Base-by-base conservation (phyloP, 108 stramenopile genomes). In the Pseudonitzschia pungens region DNA sequence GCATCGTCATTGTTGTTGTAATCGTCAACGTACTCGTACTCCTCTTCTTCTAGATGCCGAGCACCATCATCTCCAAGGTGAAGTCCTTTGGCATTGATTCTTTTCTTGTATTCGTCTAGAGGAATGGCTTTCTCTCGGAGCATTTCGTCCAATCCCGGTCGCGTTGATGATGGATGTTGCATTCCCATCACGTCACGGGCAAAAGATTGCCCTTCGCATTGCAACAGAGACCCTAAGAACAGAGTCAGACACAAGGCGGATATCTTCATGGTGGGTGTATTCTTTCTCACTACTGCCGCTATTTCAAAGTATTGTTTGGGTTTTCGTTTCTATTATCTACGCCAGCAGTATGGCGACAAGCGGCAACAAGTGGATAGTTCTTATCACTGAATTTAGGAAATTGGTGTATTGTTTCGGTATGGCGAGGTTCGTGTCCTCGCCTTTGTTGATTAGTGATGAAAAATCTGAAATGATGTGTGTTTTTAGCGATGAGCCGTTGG, bases 61-160 rank as follows among this genome's bases (percentile, higher is more conserved):
- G 29, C 6, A 41, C 48, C 31, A 63, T 74, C 53, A 18, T 48
- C 29, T 28, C 43, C 53, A n/a, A 78, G 57, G 24, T 58, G 67
- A 31, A 72, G 77, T 72, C 79, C 45, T 11, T 48, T 48, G 45
- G 45, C 56, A 28, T 73, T 62, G 42, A 75, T 68, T n/a, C 66
- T 45, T 24, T 73, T 75, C 10, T 72, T 28, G 60, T 84, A 84
- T 8, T 84, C 71, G 0, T 53, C 73, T 11, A 84, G 62, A 20
- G 83, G 83, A 43, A 81, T 58, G 18, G 83, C 83, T 53, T 72
- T 76, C 6, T 43, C 48, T 42, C 81, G 51, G 6, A 84, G 62
- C 24, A 26, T 67, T 22, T 74, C 31, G 36, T 84, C 59, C 18
- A 82, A 50, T 21, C 18, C 36, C 11, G 32, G 28, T 32, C 27